These are phyloP conservation scores for Cicer arietinum DNA, from an alignment of 306 rosid genomes.

Conservation along the genomic window DNA sequence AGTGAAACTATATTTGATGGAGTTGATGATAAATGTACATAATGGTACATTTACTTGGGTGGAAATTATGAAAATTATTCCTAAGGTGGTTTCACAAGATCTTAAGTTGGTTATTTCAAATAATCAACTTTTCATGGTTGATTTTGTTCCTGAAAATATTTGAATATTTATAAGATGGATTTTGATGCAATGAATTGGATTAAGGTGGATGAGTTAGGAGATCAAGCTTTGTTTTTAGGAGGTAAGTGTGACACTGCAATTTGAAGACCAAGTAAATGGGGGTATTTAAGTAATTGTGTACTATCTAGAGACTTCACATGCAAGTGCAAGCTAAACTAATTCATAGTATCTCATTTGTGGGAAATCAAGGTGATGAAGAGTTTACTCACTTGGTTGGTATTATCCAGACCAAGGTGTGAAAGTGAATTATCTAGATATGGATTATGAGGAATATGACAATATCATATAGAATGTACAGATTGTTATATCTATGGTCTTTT, in stretches of 20 bases:
- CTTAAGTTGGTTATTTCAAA: slow-evolving; percentile 21
- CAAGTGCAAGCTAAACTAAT: not conserved
- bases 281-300: slow-evolving; percentile 10
- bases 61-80: not conserved
- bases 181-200: slow-evolving; percentile 13
- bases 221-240: not conserved
- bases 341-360: not conserved
- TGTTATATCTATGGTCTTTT: too few relatives aligned
- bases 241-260: not conserved
- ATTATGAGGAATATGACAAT: too few relatives aligned
- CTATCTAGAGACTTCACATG: not conserved
- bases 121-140: slow-evolving; percentile 11
- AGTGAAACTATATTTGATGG: not conserved
- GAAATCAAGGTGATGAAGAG: not conserved
- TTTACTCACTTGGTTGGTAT: not conserved
- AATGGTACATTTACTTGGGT: not conserved
- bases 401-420: slow-evolving; percentile 6
- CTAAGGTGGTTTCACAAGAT: not conserved
- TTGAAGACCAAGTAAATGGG: slow-evolving; percentile 5
- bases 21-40: not conserved
- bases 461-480: too few relatives aligned
- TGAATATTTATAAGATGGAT: not conserved
- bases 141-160: not conserved
- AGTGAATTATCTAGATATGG: not conserved
- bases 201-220: not conserved